These are phyloP conservation scores for Iris macrosiphon DNA, from an alignment of 106 monocot species.

Conservation along the genomic window DNA sequence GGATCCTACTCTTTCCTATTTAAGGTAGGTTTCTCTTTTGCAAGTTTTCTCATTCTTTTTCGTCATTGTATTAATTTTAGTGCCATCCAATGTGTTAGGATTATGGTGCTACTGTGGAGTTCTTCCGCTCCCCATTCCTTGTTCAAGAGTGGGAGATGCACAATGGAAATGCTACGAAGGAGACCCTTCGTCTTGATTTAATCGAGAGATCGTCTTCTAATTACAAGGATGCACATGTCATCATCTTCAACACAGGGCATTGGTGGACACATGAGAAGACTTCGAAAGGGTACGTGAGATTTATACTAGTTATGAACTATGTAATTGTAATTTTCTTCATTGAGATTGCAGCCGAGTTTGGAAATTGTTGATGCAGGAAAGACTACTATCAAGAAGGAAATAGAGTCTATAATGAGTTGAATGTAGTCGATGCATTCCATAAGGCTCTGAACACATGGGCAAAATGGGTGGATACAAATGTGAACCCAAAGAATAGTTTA, in stretches of 20 bases:
- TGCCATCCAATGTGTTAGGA: constrained; percentile 32
- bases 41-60: neutral
- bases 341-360: neutral
- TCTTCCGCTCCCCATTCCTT: constrained; percentile 86
- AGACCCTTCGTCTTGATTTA: constrained; percentile 79
- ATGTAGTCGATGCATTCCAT: constrained; percentile 68
- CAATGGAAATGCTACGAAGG: constrained; percentile 39
- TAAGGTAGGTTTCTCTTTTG: constrained; percentile 19
- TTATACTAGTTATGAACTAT: neutral
- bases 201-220: constrained; percentile 54
- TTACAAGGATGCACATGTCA: constrained; percentile 71
- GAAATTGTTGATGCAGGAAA: constrained; percentile 31
- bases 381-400: constrained; percentile 88
- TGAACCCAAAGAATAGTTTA: constrained; percentile 54
- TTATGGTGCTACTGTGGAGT: constrained; percentile 70
- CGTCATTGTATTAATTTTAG: neutral
- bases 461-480: constrained; percentile 73
- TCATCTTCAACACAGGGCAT: constrained; percentile 88
- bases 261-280: constrained; percentile 99
- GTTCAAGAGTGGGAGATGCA: constrained; percentile 90
- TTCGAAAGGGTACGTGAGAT: constrained; percentile 53
- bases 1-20: constrained; percentile 84
- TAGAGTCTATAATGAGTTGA: constrained; percentile 51
- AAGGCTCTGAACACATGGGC: constrained; percentile 91
- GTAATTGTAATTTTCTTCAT: neutral